phyloP scores from a whole-genome alignment of 2,329 filamentous ascomycete species.

The Sarocladium brachiariae region DNA sequence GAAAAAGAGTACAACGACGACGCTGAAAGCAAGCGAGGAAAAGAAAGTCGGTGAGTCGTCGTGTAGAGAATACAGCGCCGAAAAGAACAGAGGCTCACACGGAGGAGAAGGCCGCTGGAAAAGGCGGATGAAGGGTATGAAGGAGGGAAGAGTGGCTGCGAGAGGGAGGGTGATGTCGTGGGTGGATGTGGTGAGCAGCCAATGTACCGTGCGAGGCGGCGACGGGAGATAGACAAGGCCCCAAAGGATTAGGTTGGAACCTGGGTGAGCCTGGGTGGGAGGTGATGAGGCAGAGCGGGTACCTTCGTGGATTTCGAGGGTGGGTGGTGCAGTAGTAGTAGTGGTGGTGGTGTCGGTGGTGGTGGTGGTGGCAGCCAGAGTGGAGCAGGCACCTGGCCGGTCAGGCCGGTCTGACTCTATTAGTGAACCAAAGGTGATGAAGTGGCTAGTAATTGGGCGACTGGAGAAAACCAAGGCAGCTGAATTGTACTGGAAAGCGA shows the following conservation, averaged over 20 bases:
- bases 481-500: neutral
- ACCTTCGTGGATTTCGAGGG: slow-evolving; percentile 5
- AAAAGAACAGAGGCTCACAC: neutral
- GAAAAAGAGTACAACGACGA: neutral
- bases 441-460: neutral
- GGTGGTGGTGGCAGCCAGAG: neutral
- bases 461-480: neutral
- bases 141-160: neutral
- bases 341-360: neutral
- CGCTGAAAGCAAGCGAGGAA: neutral
- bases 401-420: too few relatives aligned
- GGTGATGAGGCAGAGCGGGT: slow-evolving; percentile 7
- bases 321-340: too few relatives aligned
- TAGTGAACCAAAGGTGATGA: too few relatives aligned
- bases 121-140: neutral
- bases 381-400: neutral
- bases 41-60: neutral
- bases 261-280: too few relatives aligned
- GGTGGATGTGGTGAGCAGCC: slow-evolving; percentile 4
- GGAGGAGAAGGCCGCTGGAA: neutral
- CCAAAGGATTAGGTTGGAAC: slow-evolving; percentile 1
- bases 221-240: slow-evolving; percentile 9
- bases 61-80: neutral
- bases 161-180: neutral
- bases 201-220: slow-evolving; percentile 5